These are phyloP conservation scores for Pleodorina starrii DNA, from an alignment of 139 green algal genomes.

Conservation along the genomic window DNA sequence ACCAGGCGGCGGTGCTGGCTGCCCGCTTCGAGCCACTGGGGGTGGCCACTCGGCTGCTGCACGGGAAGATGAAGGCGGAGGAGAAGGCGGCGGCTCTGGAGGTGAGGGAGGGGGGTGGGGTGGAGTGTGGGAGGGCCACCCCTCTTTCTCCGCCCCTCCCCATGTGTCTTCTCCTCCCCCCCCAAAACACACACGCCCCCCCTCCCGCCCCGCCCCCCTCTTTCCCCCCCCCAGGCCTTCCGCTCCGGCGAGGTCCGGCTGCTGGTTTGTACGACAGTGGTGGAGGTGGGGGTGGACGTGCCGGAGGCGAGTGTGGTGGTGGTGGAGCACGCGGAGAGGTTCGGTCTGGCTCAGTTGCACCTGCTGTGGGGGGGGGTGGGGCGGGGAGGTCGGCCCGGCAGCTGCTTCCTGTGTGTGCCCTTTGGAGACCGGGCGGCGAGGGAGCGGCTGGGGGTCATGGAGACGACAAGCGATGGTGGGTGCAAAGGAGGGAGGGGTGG, in stretches of 20 bases:
- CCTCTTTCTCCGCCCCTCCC: neutral
- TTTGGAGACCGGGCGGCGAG: neutral
- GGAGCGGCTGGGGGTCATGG: conserved; percentile 41
- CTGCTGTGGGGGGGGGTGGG: conserved; percentile 93
- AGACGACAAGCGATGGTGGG: conserved; percentile 22
- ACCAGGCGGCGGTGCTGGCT: conserved; percentile 31
- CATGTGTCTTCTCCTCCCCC: neutral
- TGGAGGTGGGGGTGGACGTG: conserved; percentile 96
- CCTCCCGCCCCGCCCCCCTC: neutral
- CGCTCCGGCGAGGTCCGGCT: conserved; percentile 73
- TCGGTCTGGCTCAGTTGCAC: conserved; percentile 96
- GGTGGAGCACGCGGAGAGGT: conserved; percentile 95
- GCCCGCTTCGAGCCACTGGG: conserved; percentile 9
- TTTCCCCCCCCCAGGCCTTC: conserved; percentile 65
- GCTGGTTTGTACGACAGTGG: conserved; percentile 89
- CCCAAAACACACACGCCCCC: neutral
- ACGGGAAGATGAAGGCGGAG: conserved; percentile 80
- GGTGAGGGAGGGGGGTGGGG: conserved; percentile 18
- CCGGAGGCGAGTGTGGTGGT: conserved; percentile 92
- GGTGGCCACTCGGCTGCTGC: conserved; percentile 54
- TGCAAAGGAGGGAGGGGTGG: neutral
- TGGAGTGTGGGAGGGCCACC: neutral
- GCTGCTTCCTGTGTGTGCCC: conserved; percentile 31
- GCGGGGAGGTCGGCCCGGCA: conserved; percentile 47
- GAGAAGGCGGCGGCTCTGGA: conserved; percentile 83